Conservation (phyloP, 768 basidiomycete species). For the Omphalotus guepiniiformis region DNA sequence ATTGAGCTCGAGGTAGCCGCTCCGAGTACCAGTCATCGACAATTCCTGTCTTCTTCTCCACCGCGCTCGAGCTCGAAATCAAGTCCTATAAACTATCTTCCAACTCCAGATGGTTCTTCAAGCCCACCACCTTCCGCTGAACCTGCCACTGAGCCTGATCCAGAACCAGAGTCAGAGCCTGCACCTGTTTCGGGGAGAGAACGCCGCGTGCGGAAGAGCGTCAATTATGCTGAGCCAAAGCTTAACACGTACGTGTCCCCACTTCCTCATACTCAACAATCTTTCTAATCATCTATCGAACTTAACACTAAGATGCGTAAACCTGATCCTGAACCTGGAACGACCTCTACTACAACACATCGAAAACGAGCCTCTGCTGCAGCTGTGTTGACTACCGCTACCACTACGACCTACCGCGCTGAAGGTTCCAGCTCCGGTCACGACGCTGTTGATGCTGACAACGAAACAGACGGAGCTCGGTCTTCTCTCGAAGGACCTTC, state of each 20-base stretch:
- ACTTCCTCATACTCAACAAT: not conserved
- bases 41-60: constrained; percentile 31
- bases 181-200: constrained; percentile 42
- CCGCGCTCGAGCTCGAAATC: constrained; percentile 27
- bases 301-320: constrained; percentile 82
- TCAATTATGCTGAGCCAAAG: constrained; percentile 87
- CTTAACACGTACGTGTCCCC: constrained; percentile 67
- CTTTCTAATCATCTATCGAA: constrained; percentile 10
- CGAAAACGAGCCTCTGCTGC: constrained; percentile 42
- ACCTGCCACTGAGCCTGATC: constrained; percentile 28
- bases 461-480: constrained; percentile 36
- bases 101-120: constrained; percentile 48
- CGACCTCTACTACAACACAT: constrained; percentile 23
- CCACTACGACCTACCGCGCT: constrained; percentile 9
- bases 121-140: constrained; percentile 36
- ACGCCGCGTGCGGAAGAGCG: constrained; percentile 64
- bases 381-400: constrained; percentile 30
- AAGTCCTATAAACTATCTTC: constrained; percentile 19
- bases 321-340: constrained; percentile 53
- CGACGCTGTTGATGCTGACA: constrained; percentile 20
- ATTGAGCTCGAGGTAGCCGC: constrained; percentile 13
- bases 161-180: constrained; percentile 24
- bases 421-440: constrained; percentile 16
- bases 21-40: constrained; percentile 14
- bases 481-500: constrained; percentile 31